Conservation (phyloP, 257 asterid species). For the Jacaranda copaia region DNA sequence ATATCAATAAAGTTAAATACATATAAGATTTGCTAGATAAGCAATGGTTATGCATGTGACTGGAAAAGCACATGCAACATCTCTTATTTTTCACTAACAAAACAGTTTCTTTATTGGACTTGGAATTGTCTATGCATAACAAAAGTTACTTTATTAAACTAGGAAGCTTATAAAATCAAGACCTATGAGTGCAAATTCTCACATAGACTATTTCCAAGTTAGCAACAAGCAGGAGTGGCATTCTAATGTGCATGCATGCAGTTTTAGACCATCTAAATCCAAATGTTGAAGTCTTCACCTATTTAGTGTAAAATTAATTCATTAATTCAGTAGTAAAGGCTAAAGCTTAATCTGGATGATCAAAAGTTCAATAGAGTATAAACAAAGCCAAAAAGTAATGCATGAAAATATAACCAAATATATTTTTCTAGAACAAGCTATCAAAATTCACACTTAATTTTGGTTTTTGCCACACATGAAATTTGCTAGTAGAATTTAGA, state of each 20-base stretch:
- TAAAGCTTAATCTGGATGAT: too few species aligned
- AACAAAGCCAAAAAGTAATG: not conserved
- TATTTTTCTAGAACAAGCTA: too few species aligned
- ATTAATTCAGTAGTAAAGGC: not conserved
- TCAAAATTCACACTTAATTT: too few species aligned
- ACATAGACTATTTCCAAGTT: conserved; percentile 1
- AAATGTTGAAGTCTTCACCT: not conserved
- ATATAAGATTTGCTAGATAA: not conserved
- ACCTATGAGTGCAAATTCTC: not conserved
- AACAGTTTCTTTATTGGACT: too few species aligned
- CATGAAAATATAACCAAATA: too few species aligned
- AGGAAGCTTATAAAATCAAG: conserved; percentile 2
- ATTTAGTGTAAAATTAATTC: not conserved
- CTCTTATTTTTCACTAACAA: too few species aligned
- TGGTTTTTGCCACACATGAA: too few species aligned
- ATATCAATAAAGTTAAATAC: conserved; percentile 7
- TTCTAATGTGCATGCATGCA: not conserved
- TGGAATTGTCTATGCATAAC: not conserved
- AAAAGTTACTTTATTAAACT: not conserved
- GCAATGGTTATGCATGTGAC: too few species aligned
- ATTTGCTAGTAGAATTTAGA: too few species aligned
- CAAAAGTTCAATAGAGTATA: not conserved
- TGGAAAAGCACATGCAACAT: too few species aligned
- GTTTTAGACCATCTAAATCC: not conserved
- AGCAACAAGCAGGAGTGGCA: conserved; percentile 1